Evolutionary conservation across 2,329 filamentous ascomycete genomes (phyloP).

Genomic region (Aspergillus floridensis): DNA sequence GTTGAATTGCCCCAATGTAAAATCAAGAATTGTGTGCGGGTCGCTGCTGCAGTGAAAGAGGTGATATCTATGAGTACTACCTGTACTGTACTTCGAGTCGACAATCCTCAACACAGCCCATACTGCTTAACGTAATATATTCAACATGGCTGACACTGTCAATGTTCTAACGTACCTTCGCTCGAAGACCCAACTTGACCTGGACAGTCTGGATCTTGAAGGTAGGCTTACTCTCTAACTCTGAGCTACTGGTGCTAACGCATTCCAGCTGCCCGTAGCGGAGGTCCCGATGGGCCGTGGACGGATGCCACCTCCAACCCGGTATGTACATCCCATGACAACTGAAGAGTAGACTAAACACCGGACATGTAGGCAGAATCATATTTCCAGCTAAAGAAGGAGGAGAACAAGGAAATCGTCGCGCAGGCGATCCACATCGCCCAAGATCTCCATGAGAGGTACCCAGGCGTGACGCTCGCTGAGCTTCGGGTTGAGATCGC

Average conservation of each 20-base stretch:
- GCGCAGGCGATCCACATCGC: neutral
- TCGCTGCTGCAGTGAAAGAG: too few species aligned
- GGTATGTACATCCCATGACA: neutral
- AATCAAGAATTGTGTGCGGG: too few species aligned
- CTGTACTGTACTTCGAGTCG: too few species aligned
- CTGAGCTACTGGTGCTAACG: neutral
- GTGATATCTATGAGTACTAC: too few species aligned
- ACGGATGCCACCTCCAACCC: neutral
- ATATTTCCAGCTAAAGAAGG: neutral
- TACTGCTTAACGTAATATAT: too few species aligned
- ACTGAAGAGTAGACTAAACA: neutral
- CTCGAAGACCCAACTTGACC: neutral
- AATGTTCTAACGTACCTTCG: neutral
- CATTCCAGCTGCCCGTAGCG: neutral
- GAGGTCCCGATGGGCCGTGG: neutral
- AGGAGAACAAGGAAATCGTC: neutral
- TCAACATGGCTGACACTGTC: neutral
- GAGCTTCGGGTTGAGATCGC: neutral
- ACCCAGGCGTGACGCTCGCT: neutral
- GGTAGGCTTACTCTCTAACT: neutral
- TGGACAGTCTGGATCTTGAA: neutral
- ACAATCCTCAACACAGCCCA: too few species aligned
- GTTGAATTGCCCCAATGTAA: too few species aligned
- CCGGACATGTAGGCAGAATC: neutral
- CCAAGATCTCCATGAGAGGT: neutral